Evolutionary conservation across 1,284 basidiomycete genomes (phyloP), one percentile per base, ranked within the genome.

Genomic region (Leucoagaricus sp.): DNA sequence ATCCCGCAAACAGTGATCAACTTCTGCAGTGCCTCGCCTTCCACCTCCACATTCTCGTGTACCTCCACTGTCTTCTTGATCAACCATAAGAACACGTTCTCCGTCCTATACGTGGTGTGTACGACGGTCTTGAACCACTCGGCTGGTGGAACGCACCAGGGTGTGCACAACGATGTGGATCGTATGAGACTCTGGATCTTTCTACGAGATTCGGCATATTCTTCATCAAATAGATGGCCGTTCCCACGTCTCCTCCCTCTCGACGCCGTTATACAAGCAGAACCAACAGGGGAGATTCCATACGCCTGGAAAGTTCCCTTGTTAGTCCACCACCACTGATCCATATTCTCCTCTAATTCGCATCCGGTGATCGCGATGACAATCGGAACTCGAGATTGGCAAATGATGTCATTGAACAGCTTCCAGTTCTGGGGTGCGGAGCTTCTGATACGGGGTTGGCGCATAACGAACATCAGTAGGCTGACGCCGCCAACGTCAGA

Each of bases 391-490:
- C 53, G 36, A 0, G 17, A 13, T 26, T 55, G 52, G 40, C 57
- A 64, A 13, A 64, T 59, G 9, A 62, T 47, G 5, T 60, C 51
- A 10, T 52, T 49, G 31, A 61, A 60, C 3, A 63, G 12, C 7
- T 49, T 38, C 53, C 57, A 61, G 48, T 63, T 63, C n/a, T 55
- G 28, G 2, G 55, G 23, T 23, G 49, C 44, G 19, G 57, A 57
- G 42, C 56, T 36, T 31, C 53, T 50, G 59, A 78, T 70, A 53
- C 72, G 67, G 3, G 70, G 71, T 6, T 65, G 74, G 1, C 72
- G 72, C 65, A 78, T 68, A 60, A 71, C 73, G 58, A 76, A 78
- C 3, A 78, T 55, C 12, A 78, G 64, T 4, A 78, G 72, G 56
- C 60, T 59, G 34, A 61, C 21, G 6, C 60, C 58, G n/a, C n/a